These are phyloP conservation scores for Parathielavia hyrcaniae DNA, from an alignment of 495 filamentous ascomycete genomes.

Conservation along the genomic window DNA sequence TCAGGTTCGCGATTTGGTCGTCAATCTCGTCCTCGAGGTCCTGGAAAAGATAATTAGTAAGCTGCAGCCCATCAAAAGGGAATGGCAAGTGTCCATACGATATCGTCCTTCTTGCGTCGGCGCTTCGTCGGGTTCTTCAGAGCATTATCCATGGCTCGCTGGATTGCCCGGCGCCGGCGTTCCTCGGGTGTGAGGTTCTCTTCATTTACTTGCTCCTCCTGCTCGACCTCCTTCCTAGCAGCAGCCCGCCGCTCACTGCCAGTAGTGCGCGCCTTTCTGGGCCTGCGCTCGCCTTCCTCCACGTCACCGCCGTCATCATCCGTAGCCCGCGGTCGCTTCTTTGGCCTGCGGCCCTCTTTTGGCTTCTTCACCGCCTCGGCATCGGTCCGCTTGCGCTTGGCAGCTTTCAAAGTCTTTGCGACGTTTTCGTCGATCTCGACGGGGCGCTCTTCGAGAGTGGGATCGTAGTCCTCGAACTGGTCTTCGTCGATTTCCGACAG, in stretches of 20 bases:
- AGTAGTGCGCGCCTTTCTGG: conserved; percentile 35
- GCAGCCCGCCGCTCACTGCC: conserved; percentile 34
- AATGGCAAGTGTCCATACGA: conserved; percentile 51
- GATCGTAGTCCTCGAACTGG: conserved; percentile 87
- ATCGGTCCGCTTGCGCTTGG: conserved; percentile 73
- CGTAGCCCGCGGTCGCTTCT: conserved; percentile 55
- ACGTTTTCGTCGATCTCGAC: conserved; percentile 86
- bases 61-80: background rate
- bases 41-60: conserved; percentile 37
- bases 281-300: conserved; percentile 47
- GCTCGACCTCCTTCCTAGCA: conserved; percentile 45
- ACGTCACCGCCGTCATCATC: conserved; percentile 53
- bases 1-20: conserved; percentile 80
- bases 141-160: conserved; percentile 79
- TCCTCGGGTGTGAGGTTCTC: conserved; percentile 58
- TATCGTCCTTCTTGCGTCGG: conserved; percentile 78
- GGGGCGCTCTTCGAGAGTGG: conserved; percentile 68
- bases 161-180: conserved; percentile 71
- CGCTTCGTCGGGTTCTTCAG: conserved; percentile 74
- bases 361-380: conserved; percentile 59
- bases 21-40: conserved; percentile 87
- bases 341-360: conserved; percentile 70
- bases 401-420: conserved; percentile 58
- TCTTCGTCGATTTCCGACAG: conserved; percentile 94
- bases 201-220: conserved; percentile 56